A percentile compares a stretch with the other conserved stretches of the same genome.
These are phyloP conservation scores for Mycena rosella DNA, from an alignment of 768 basidiomycete species.

Conservation along the genomic window DNA sequence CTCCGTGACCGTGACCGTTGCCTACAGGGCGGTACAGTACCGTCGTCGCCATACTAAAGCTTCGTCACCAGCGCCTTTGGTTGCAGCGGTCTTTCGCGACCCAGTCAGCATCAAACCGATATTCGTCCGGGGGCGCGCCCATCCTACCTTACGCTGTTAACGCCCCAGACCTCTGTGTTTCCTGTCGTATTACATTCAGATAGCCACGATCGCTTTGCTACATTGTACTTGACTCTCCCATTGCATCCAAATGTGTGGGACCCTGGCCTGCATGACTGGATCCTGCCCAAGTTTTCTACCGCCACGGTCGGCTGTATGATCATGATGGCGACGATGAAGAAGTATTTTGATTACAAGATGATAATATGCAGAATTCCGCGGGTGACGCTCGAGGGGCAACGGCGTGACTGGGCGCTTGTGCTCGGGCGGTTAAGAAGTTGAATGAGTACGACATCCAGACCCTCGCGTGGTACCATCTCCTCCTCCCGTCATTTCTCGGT, in stretches of 20 bases:
- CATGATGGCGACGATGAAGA: constrained; percentile 58
- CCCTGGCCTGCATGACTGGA: constrained; percentile 51
- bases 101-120: too few relatives aligned
- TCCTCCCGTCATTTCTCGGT: constrained; percentile 52
- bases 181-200: too few relatives aligned
- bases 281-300: constrained; percentile 59
- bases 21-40: too few relatives aligned
- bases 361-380: constrained; percentile 56
- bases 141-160: too few relatives aligned
- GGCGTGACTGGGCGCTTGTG: constrained; percentile 46
- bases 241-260: constrained; percentile 46
- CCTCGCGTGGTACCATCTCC: constrained; percentile 55
- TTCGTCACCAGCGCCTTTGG: too few relatives aligned
- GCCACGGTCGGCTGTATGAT: constrained; percentile 56
- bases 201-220: too few relatives aligned
- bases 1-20: too few relatives aligned
- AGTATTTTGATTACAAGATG: constrained; percentile 51
- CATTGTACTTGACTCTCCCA: too few relatives aligned
- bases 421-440: constrained; percentile 48
- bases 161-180: too few relatives aligned
- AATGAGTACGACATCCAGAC: constrained; percentile 17
- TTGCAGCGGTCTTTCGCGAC: too few relatives aligned
- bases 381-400: constrained; percentile 58
- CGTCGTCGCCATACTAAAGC: too few relatives aligned
- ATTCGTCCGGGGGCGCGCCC: too few relatives aligned